phyloP scores from a whole-genome alignment of 441 rosid species.

The Populus hybrid region DNA sequence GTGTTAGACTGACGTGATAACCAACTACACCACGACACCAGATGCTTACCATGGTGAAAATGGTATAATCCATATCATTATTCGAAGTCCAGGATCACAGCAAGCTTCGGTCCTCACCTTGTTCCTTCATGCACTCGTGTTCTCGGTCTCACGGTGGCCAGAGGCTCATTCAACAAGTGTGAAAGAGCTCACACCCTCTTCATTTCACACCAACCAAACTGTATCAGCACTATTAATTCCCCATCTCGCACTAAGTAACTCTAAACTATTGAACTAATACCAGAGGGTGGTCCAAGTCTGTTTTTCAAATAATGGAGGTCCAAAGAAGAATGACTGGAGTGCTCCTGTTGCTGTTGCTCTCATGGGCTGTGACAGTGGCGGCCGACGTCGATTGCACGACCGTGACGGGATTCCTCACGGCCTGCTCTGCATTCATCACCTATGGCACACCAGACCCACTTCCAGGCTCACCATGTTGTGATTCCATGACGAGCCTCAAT shows the following conservation, averaged over 20 bases:
- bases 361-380: constrained; percentile 20
- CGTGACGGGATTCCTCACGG: constrained; percentile 52
- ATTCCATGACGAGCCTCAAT: constrained; percentile 45
- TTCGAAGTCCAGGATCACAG: too few relatives aligned
- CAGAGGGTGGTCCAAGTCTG: not conserved
- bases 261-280: not conserved
- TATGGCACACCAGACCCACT: constrained; percentile 65
- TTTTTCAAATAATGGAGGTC: constrained; percentile 1
- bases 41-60: not conserved
- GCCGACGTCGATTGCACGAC: constrained; percentile 43
- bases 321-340: constrained; percentile 7
- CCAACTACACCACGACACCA: constrained; percentile 96
- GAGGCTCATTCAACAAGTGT: not conserved
- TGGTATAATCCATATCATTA: too few relatives aligned
- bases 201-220: constrained; percentile 13
- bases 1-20: constrained; percentile 99
- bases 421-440: constrained; percentile 58
- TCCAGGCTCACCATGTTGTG: constrained; percentile 74
- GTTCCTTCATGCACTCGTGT: too few relatives aligned
- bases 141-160: not conserved
- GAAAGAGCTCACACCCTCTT: not conserved
- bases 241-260: not conserved
- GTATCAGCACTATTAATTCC: not conserved
- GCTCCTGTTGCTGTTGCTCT: constrained; percentile 18
- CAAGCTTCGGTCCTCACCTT: too few relatives aligned